Evolutionary conservation across 2,329 filamentous ascomycete species (phyloP), one percentile per base, ranked within the genome.

Genomic region (Phaeosphaeriaceae sp.): DNA sequence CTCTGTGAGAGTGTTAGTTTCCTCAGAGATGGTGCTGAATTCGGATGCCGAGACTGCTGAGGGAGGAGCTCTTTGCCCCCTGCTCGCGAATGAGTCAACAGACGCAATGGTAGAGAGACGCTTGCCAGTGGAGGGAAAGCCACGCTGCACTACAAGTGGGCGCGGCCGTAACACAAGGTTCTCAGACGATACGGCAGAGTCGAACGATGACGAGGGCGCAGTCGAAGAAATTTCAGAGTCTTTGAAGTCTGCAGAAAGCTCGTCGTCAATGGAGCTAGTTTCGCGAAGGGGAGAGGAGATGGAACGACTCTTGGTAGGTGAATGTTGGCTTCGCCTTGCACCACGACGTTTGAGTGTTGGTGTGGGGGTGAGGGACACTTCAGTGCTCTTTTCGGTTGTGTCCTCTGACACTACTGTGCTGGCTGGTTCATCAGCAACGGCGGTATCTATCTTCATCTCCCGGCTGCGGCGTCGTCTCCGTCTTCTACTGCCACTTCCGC

Each of bases 91-190:
- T 1, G 81, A 82, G 35, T 85, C 81, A 11, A 80, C 78, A 4
- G 83, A 85, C 6, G 76, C 80, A 51, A 85, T 85, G 0, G 83
- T 85, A 6, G 83, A 84, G 2, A 86, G 73, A 50, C 76, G 75
- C 57, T 82, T 76, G n/a, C 81, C 81, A 21, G 78, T 81, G 9
- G 76, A 78, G 3, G 83, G 81, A 55, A 81, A 80, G 7, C 73
- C 73, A 42, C 76, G 74, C 55, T 74, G 76, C 17, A 73, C 70
- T 23, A 70, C 68, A 26, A 78, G 61, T 58, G 50, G 76, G 17
- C 63, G 64, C n/a, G 64, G 61, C 45, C 56, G 57, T 17, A 68
- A 63, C 47, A 58, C 61, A 43, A 63, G 64, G 58, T 62, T 71
- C 52, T 66, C 67, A 17, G 65, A 50, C 18, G 74, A 65, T 28